phyloP scores from a whole-genome alignment of 2,329 filamentous ascomycete genomes.

The Ceratocystis alfenasii region DNA sequence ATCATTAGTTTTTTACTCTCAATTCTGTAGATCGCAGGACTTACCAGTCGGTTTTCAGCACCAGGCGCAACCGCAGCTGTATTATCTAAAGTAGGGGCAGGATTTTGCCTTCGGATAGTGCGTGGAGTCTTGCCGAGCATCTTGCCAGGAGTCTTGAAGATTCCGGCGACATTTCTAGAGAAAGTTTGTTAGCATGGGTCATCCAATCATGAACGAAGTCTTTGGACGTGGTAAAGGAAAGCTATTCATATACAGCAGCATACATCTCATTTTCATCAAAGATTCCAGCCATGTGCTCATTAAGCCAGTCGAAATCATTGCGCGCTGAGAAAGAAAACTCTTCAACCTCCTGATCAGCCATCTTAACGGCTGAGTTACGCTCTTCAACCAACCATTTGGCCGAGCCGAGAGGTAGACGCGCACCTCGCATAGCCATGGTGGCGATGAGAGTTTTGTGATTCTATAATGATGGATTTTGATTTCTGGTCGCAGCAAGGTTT shows the following conservation, averaged over 20 bases:
- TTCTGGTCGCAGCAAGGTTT: too few relatives aligned
- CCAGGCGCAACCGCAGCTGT: not conserved
- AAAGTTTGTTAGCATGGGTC: not conserved
- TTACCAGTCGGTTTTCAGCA: constrained; percentile 5
- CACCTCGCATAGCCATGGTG: constrained; percentile 37
- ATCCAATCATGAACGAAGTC: not conserved
- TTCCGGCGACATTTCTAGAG: constrained; percentile 71
- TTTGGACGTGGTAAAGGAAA: too few relatives aligned
- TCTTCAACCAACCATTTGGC: constrained; percentile 77
- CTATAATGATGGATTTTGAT: not conserved
- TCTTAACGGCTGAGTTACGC: constrained; percentile 61
- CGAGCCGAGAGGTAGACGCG: constrained; percentile 64
- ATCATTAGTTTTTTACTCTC: not conserved
- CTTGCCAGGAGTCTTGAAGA: constrained; percentile 90
- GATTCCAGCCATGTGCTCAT: constrained; percentile 95
- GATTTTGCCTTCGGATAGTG: constrained; percentile 51
- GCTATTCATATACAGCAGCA: too few relatives aligned
- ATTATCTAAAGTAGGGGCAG: constrained; percentile 25
- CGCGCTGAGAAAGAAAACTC: constrained; percentile 86
- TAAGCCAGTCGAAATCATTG: constrained; percentile 95
- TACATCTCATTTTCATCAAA: constrained; percentile 81
- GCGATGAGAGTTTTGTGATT: constrained; percentile 18
- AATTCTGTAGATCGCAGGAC: not conserved
- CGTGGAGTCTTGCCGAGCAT: constrained; percentile 70
- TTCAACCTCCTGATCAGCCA: constrained; percentile 71